Percentiles rank a stretch among this genome's conserved stretches.
Evolutionary conservation across 495 filamentous ascomycete genomes (phyloP).

Genomic region (Penicillium cataractarum): DNA sequence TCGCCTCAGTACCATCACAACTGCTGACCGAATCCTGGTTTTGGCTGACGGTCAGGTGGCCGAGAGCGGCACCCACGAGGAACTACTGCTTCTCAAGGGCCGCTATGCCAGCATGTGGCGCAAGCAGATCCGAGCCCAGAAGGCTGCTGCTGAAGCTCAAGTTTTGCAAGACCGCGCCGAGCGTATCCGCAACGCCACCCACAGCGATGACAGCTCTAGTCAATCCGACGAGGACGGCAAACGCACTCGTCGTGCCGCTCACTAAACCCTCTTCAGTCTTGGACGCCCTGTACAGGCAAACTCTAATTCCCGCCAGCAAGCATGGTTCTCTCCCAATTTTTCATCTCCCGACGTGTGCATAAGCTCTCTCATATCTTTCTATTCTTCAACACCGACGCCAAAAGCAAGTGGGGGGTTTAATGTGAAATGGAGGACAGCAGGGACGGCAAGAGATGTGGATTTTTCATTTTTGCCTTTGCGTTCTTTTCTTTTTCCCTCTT

Average conservation of each 20-base stretch:
- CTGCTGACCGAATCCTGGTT: conserved; percentile 94
- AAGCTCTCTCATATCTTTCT: conserved; percentile 18
- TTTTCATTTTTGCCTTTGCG: conserved; percentile 6
- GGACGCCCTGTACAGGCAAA: conserved; percentile 18
- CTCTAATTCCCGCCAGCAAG: conserved; percentile 18
- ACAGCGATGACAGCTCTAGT: conserved; percentile 55
- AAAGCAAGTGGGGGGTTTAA: conserved; percentile 26
- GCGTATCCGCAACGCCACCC: conserved; percentile 48
- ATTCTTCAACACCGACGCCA: conserved; percentile 11
- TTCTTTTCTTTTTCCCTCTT: conserved; percentile 14
- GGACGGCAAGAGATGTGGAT: conserved; percentile 8
- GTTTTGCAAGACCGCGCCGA: conserved; percentile 54
- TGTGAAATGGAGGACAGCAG: conserved; percentile 16
- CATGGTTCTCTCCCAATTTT: conserved; percentile 26
- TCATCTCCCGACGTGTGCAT: conserved; percentile 35
- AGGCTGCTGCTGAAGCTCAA: conserved; percentile 74
- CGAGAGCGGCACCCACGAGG: conserved; percentile 85
- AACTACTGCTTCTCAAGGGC: conserved; percentile 76
- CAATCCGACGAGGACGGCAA: conserved; percentile 56
- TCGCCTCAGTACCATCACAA: conserved; percentile 90
- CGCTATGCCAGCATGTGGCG: conserved; percentile 93
- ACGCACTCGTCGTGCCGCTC: conserved; percentile 31
- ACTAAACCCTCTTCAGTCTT: conserved; percentile 14
- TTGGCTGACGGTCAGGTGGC: conserved; percentile 80
- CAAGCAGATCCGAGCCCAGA: conserved; percentile 89